phyloP scores from a whole-genome alignment of 352 stramenopile genomes.

The Phytopythium litorale region DNA sequence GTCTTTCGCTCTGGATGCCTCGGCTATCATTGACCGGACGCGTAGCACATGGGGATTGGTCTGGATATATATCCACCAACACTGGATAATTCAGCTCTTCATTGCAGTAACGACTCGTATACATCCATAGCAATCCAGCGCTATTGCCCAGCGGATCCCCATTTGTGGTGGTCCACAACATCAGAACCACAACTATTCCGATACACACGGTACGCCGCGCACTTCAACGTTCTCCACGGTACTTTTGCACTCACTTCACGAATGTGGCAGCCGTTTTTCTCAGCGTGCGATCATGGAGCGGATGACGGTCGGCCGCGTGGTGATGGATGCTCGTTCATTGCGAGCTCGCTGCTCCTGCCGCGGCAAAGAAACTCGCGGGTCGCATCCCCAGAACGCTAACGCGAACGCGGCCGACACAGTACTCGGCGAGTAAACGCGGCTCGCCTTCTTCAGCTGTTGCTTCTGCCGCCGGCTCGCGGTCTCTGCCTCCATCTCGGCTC shows the following conservation, averaged over 20 bases:
- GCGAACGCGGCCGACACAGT: no score
- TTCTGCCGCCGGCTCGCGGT: no score
- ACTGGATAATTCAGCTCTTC: no score
- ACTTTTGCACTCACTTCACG: background rate
- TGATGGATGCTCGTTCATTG: background rate
- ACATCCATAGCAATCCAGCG: no score
- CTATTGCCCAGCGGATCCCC: no score
- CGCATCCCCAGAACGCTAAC: background rate
- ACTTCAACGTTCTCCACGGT: background rate
- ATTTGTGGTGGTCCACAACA: no score
- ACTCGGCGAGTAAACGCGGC: no score
- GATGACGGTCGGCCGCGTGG: background rate
- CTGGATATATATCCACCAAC: no score
- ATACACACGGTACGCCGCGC: background rate
- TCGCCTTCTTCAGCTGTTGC: no score
- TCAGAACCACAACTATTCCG: background rate
- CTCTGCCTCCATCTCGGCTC: no score
- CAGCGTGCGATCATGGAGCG: background rate
- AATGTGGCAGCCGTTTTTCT: background rate
- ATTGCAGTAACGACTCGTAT: no score
- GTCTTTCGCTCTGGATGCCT: conserved; percentile 8
- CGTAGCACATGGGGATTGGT: conserved; percentile 12
- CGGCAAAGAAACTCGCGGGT: background rate
- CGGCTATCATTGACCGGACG: conserved; percentile 17
- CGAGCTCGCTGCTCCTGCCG: no score